These are phyloP conservation scores for Phytophthora fragariae DNA, from an alignment of 352 stramenopile genomes.

Conservation along the genomic window DNA sequence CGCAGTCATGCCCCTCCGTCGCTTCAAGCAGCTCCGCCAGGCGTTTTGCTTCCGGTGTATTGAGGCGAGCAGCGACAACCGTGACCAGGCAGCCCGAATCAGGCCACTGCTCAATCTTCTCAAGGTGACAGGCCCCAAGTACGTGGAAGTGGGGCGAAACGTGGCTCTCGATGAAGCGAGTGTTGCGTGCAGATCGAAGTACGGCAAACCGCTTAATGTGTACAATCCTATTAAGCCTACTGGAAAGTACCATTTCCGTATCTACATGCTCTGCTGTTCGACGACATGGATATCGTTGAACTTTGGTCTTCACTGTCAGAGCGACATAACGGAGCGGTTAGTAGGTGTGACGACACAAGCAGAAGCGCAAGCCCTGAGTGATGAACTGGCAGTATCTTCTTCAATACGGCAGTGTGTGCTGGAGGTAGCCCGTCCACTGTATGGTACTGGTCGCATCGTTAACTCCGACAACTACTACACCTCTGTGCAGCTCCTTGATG, in stretches of 20 bases:
- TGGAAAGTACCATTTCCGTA: constrained; percentile 26
- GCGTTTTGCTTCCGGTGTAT: constrained; percentile 32
- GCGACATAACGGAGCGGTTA: too few species aligned
- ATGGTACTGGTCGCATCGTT: constrained; percentile 25
- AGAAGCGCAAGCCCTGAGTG: too few species aligned
- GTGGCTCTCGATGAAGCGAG: neutral
- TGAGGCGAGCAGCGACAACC: neutral
- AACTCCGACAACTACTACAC: constrained; percentile 52
- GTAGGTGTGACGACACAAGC: too few species aligned
- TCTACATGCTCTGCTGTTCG: constrained; percentile 30
- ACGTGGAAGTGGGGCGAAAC: neutral
- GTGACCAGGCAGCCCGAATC: constrained; percentile 8
- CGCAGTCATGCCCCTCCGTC: constrained; percentile 30
- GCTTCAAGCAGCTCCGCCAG: constrained; percentile 37
- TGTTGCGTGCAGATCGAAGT: constrained; percentile 9
- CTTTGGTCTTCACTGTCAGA: constrained; percentile 35
- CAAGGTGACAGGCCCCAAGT: too few species aligned
- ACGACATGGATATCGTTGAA: constrained; percentile 38
- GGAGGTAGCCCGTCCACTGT: constrained; percentile 33
- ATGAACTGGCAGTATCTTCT: too few species aligned
- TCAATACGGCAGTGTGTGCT: constrained; percentile 18
- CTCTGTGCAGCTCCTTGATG: constrained; percentile 29
- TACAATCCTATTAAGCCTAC: constrained; percentile 24
- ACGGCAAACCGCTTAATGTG: constrained; percentile 9
- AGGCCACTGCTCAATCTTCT: neutral